Percentiles rank a stretch among this genome's conserved stretches.
Evolutionary conservation across 2,329 filamentous ascomycete genomes (phyloP).

Genomic region (Monosporascus sp.): DNA sequence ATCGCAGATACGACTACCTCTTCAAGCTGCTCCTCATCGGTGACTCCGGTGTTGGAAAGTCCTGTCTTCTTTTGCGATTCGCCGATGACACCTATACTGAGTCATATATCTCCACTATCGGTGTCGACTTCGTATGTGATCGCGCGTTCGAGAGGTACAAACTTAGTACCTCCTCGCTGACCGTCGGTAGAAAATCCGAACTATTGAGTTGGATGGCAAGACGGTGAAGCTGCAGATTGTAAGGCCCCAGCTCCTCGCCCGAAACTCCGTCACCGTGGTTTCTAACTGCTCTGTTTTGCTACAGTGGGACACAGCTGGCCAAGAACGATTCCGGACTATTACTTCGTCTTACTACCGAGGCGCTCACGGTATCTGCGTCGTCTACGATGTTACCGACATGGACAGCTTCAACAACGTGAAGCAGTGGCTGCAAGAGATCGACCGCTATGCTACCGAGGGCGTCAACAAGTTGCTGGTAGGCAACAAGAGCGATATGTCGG

Average conservation of each 20-base stretch:
- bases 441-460: conserved; percentile 97
- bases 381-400: conserved; percentile 99
- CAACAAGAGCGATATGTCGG: conserved; percentile 99
- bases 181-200: conserved; percentile 85
- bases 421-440: conserved; percentile 99
- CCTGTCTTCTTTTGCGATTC: conserved; percentile 94
- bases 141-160: background rate
- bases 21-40: conserved; percentile 99
- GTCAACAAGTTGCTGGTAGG: conserved; percentile 99
- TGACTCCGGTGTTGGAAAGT: conserved; percentile 99
- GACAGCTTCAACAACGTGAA: conserved; percentile 99
- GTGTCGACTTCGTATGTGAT: conserved; percentile 88
- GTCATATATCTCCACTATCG: conserved; percentile 99
- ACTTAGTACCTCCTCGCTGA: conserved; percentile 21
- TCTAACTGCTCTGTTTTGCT: conserved; percentile 24
- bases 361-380: conserved; percentile 97
- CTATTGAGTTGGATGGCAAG: conserved; percentile 98
- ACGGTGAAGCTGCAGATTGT: conserved; percentile 99
- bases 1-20: conserved; percentile 94
- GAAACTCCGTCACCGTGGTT: background rate
- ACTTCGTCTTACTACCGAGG: conserved; percentile 99
- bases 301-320: conserved; percentile 98
- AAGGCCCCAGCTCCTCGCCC: conserved; percentile 34
- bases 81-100: conserved; percentile 99
- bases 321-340: conserved; percentile 99